A percentile compares a stretch with the other conserved stretches of the same genome.
Evolutionary conservation across 2,329 filamentous ascomycete genomes (phyloP).

Genomic region (Canariomyces notabilis): DNA sequence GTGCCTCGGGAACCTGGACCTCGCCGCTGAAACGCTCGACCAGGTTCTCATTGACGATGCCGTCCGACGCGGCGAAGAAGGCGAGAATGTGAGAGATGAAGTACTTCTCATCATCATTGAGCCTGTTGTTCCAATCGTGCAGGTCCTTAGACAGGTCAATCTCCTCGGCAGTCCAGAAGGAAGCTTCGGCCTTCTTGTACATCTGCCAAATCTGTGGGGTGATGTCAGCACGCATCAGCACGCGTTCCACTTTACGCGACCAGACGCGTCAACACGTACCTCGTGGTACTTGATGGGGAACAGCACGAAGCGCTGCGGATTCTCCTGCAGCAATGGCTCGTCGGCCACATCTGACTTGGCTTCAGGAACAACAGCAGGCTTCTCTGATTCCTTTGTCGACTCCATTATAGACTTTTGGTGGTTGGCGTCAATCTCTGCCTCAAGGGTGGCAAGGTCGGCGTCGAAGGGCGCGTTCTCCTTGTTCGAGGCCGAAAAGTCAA

Average conservation of each 20-base stretch:
- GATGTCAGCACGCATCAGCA: slow-evolving; percentile 34
- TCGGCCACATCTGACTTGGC: slow-evolving; percentile 68
- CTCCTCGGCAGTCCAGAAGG: slow-evolving; percentile 99
- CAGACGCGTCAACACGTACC: slow-evolving; percentile 56
- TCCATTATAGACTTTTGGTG: slow-evolving; percentile 49
- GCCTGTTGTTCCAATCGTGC: slow-evolving; percentile 97
- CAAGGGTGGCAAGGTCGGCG: slow-evolving; percentile 46
- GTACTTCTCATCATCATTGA: slow-evolving; percentile 96
- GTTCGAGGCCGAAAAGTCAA: slow-evolving; percentile 66
- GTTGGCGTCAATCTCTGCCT: slow-evolving; percentile 55
- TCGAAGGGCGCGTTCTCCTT: slow-evolving; percentile 73
- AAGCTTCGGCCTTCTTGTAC: slow-evolving; percentile 99
- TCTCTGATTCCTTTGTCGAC: slow-evolving; percentile 41
- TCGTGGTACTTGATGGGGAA: slow-evolving; percentile 99
- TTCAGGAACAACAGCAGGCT: slow-evolving; percentile 40
- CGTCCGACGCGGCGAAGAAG: slow-evolving; percentile 98
- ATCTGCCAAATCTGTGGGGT: slow-evolving; percentile 88
- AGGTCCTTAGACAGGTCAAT: slow-evolving; percentile 98
- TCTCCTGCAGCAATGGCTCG: slow-evolving; percentile 92
- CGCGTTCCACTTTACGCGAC: slow-evolving; percentile 63
- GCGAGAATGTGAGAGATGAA: slow-evolving; percentile 98
- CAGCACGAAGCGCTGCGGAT: slow-evolving; percentile 91
- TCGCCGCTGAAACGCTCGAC: slow-evolving; percentile 96
- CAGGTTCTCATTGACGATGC: slow-evolving; percentile 99
- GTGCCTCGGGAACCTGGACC: slow-evolving; percentile 94